Base-by-base conservation (phyloP, 1,284 basidiomycete genomes). In the Cutaneotrichosporon arboriforme region DNA sequence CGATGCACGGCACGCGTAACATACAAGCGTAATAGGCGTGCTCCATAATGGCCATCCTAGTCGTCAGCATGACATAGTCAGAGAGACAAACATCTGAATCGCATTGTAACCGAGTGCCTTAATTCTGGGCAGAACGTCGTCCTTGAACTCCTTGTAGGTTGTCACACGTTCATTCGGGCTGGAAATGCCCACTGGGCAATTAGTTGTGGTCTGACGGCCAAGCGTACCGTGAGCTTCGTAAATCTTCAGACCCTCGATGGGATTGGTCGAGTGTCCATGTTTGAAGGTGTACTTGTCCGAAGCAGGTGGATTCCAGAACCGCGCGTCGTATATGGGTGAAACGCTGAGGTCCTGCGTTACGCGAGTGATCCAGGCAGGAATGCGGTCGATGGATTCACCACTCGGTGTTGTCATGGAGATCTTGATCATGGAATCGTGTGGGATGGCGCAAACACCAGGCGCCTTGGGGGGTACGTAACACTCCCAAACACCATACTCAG, bases 21-120 rank as follows among this genome's bases (percentile, higher is more conserved):
- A 67, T 61, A 90, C 89, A 94, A 58, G 94, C 94, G 76, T 98
- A 98, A 76, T 98, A 98, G 4, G 93, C 89, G 66, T 98, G 94
- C 72, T 97, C 92, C 89, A 97, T 93, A 61, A 97, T 80, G 7
- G 89, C 92, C 92, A 96, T 96, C 73, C 74, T 76, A 55, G n/a
- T 4, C 7, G 44, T 68, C 55, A 66, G 58, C 50, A 8, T 17
- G 8, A 2, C 4, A 2, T 4, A 33, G 4, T 20, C 20, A 8
- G 12, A 1, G 8, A 36, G 0, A 53, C 72, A 43, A 42, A 75
- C 66, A 97, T 82, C 73, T 98, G 94, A 59, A 98, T 96, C 45
- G 86, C 84, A 70, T 98, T 98, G 77, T 98, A 98, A 4, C 92
- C 96, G 20, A 97, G 80, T 52, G 84, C 83, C 69, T 86, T 85